Conservation (phyloP, 1,284 basidiomycete species). For the Singerocomus inundabilis region DNA sequence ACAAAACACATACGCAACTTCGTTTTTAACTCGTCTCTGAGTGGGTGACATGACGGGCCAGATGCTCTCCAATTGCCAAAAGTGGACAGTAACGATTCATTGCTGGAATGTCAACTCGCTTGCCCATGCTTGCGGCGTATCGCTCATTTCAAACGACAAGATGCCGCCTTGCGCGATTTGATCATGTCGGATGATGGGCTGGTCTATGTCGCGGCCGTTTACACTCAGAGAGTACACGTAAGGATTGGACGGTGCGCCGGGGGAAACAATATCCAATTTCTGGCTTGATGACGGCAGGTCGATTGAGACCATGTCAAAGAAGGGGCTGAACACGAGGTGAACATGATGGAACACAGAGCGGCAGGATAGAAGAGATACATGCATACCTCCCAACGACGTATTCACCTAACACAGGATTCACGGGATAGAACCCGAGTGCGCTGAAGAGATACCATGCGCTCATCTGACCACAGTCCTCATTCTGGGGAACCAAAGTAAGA, state of each 20-base stretch:
- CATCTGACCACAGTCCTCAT: constrained; percentile 90
- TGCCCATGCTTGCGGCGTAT: constrained; percentile 43
- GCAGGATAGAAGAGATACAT: background rate
- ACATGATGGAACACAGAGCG: no score
- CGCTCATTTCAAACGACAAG: constrained; percentile 67
- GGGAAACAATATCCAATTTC: constrained; percentile 50
- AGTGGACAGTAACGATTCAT: background rate
- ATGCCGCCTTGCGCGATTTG: constrained; percentile 56
- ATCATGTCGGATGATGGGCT: constrained; percentile 55
- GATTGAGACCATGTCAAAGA: constrained; percentile 66
- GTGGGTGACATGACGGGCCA: background rate
- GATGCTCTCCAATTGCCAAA: background rate
- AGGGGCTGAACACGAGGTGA: constrained; percentile 22
- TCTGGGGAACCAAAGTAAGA: constrained; percentile 40
- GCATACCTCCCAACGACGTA: constrained; percentile 71
- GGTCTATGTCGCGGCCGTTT: constrained; percentile 43
- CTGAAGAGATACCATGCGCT: constrained; percentile 85
- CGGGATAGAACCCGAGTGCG: constrained; percentile 84
- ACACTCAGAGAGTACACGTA: constrained; percentile 60
- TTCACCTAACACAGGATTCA: constrained; percentile 72
- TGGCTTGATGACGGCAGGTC: constrained; percentile 45
- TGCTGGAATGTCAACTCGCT: constrained; percentile 9
- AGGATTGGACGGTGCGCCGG: constrained; percentile 52
- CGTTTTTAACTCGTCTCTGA: no score
- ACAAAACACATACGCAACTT: no score